Conservation (phyloP, 805 yeast species). For the Candida piceae region DNA sequence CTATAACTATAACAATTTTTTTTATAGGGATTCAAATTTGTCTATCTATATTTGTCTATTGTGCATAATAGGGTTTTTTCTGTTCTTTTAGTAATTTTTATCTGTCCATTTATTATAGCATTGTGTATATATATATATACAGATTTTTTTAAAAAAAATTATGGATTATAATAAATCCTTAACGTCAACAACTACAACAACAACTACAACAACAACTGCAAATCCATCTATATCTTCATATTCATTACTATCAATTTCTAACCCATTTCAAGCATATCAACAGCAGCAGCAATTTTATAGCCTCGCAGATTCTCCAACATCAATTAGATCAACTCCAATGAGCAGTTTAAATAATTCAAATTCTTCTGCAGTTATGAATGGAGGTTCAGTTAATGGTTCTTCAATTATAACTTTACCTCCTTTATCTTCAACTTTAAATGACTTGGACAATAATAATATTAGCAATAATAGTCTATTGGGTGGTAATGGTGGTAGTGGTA, state of each 20-base stretch:
- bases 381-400: not conserved
- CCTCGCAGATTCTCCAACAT: not conserved
- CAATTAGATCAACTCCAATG: not conserved
- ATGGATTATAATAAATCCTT: not conserved
- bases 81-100: too few species aligned
- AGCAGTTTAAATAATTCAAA: not conserved
- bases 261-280: conserved; percentile 41
- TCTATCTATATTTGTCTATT: too few species aligned
- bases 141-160: too few species aligned
- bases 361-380: not conserved
- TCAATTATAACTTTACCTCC: not conserved
- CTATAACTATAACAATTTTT: too few species aligned
- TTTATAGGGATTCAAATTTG: too few species aligned
- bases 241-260: conserved; percentile 18
- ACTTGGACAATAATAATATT: not conserved
- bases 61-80: too few species aligned
- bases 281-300: not conserved
- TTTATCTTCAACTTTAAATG: not conserved
- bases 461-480: not conserved
- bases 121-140: too few species aligned
- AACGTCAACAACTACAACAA: not conserved
- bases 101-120: too few species aligned
- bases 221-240: conserved; percentile 5
- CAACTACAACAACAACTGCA: conserved; percentile 7
- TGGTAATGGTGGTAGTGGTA: not conserved